Evolutionary conservation across 129 eudicot species (phyloP), one percentile per base, ranked within the genome.

Genomic region (Escallonia herrerae): DNA sequence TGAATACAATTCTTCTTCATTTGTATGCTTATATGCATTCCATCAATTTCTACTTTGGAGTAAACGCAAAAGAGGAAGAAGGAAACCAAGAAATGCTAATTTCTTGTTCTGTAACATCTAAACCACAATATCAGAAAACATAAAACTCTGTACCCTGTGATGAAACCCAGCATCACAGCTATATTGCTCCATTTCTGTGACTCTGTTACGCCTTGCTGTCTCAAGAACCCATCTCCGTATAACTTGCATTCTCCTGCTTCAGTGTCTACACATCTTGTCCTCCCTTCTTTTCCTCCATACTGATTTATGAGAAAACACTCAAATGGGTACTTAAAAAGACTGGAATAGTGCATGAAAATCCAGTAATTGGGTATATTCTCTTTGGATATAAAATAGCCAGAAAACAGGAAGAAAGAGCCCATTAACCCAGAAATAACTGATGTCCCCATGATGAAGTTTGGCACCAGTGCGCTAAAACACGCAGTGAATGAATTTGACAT

Each of bases 341-440:
- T 93, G 83, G 89, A 47, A 52, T 89, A 93, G 72, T 93, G 87
- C 99, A 93, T 93, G 60, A 93, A 89, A 3, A 83, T 71, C 99
- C 99, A 93, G 76, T 93, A 89, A 7, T 40, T 71, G 2, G 99
- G 99, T 71, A 93, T 93, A 15, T 66, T 80, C 10, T 93, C 90
- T 72, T 84, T 80, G 0, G 95, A 80, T 13, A 93, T 86, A 63
- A 93, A 93, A 44, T 93, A 93, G 52, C 99, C 99, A 4, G 99
- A 93, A 64, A 93, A 93, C 38, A 93, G 78, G 60, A 93, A 89
- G 78, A 93, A 93, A 41, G 95, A 85, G 3, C 99, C 99, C 96
- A 89, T 93, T 42, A 89, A 76, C 40, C 99, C 99, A 1, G 96
- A 75, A 7, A 89, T 89, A 33, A 89, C 86, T 7, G 96, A 88